Conservation (phyloP, 2,329 filamentous ascomycete species). For the Penicillium sclerotiorum region DNA sequence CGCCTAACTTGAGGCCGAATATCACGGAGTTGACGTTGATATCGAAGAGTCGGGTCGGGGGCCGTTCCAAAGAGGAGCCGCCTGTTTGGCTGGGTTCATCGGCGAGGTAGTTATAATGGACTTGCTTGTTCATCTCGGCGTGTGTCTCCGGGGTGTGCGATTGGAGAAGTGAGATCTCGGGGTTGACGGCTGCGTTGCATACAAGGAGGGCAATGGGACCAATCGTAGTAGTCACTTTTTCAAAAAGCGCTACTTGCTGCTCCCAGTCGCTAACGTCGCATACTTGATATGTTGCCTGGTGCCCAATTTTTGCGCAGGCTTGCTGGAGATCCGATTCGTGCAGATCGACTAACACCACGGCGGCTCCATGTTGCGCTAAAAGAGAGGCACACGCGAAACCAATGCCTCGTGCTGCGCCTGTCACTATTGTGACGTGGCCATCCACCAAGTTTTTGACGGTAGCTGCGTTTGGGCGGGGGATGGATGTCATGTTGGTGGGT, state of each 20-base stretch:
- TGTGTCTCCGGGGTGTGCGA: constrained; percentile 4
- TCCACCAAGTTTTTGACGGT: neutral
- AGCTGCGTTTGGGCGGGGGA: constrained; percentile 3
- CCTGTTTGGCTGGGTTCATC: constrained; percentile 11
- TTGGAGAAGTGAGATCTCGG: constrained; percentile 19
- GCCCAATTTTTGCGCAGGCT: constrained; percentile 14
- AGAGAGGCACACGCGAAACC: constrained; percentile 19
- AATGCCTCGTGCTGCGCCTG: constrained; percentile 27
- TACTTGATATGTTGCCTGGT: constrained; percentile 9
- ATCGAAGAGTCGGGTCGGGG: constrained; percentile 12
- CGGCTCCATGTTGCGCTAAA: constrained; percentile 21
- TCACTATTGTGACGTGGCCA: constrained; percentile 19
- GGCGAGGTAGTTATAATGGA: constrained; percentile 16
- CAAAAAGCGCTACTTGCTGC: constrained; percentile 18
- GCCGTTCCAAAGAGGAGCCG: constrained; percentile 1
- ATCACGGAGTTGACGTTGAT: constrained; percentile 18
- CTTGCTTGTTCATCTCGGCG: constrained; percentile 14
- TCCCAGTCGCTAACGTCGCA: constrained; percentile 26
- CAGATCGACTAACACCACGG: constrained; percentile 24
- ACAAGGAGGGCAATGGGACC: constrained; percentile 17
- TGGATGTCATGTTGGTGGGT: constrained; percentile 9
- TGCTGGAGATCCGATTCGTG: constrained; percentile 15
- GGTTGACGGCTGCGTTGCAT: constrained; percentile 23
- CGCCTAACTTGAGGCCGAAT: constrained; percentile 20
- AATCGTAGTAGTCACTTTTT: constrained; percentile 9